Evolutionary conservation across 202 grass and related monocot genomes (phyloP), one percentile per base, ranked within the genome.

Genomic region (Panicum virgatum): DNA sequence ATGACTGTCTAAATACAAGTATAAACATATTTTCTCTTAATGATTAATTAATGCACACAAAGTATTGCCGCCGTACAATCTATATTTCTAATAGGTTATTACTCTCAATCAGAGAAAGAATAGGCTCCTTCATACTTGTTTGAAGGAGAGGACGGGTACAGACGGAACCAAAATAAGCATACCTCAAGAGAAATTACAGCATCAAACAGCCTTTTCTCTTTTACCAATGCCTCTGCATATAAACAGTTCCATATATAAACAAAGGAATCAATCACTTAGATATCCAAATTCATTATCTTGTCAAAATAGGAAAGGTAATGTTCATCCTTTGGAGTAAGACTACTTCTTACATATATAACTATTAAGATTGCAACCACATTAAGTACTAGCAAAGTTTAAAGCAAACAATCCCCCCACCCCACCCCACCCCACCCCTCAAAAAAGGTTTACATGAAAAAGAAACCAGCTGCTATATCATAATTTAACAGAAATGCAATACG

Each of bases 121-220:
- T 5, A 3, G 25, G 26, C 12, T 23, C n/a, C 14, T 12, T 7
- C 50, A 38, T 54, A 62, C 57, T 60, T 61, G 30, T 54, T 75
- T 26, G 5, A 43, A 65, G 38, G 47, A 48, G 18, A 48, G 44
- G 48, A 58, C 26, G 30, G 43, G 19, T 59, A 20, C 78, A 82
- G 16, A 59, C 8, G 19, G 14, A 58, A 81, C 10, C 9, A 76
- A 48, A 78, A 77, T 66, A 53, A 14, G 43, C 72, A 46, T 85
- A 92, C 94, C 94, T 97, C 90, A 32, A 97, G 86, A 86, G 90
- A 84, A 90, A 97, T 92, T 60, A 92, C 92, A 69, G 94, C 92
- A 94, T 94, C 92, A 84, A 92, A 97, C 76, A 92, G 75, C 62
- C 79, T 88, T 27, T 91, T 87, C 78, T 88, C 84, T 70, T 89